phyloP scores from a whole-genome alignment of 2,329 filamentous ascomycete genomes.

The Exophiala aquamarina region DNA sequence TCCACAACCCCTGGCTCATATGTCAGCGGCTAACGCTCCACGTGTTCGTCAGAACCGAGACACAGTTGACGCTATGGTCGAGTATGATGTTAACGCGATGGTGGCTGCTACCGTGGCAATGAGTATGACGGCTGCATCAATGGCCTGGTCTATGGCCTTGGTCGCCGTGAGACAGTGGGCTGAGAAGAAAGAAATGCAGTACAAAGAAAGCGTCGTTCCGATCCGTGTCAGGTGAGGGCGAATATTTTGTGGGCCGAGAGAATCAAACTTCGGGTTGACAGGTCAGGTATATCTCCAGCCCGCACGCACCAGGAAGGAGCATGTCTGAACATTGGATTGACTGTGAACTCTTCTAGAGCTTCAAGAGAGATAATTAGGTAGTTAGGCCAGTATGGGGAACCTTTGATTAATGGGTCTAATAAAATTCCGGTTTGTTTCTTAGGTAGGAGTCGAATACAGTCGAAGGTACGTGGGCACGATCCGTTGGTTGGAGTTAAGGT shows the following conservation, averaged over 20 bases:
- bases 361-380: too few relatives aligned
- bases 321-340: too few relatives aligned
- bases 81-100: slow-evolving; percentile 73
- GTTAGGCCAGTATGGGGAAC: too few relatives aligned
- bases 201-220: background rate
- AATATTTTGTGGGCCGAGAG: background rate
- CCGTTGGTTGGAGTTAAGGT: too few relatives aligned
- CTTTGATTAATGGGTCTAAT: too few relatives aligned
- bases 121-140: slow-evolving; percentile 69
- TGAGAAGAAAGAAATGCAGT: background rate
- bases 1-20: background rate
- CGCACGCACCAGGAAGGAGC: too few relatives aligned
- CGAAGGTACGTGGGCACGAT: too few relatives aligned
- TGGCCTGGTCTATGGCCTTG: slow-evolving; percentile 67
- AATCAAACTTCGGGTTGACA: too few relatives aligned
- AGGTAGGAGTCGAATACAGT: too few relatives aligned
- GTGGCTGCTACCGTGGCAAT: slow-evolving; percentile 78
- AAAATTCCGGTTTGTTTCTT: too few relatives aligned
- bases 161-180: slow-evolving; percentile 9
- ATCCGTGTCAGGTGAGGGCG: background rate
- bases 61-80: slow-evolving; percentile 66
- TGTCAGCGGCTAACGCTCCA: background rate
- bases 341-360: too few relatives aligned
- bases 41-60: slow-evolving; percentile 58
- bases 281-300: too few relatives aligned